Conservation (phyloP, 2,329 filamentous ascomycete species). For the Pseudogymnoascus sp. region DNA sequence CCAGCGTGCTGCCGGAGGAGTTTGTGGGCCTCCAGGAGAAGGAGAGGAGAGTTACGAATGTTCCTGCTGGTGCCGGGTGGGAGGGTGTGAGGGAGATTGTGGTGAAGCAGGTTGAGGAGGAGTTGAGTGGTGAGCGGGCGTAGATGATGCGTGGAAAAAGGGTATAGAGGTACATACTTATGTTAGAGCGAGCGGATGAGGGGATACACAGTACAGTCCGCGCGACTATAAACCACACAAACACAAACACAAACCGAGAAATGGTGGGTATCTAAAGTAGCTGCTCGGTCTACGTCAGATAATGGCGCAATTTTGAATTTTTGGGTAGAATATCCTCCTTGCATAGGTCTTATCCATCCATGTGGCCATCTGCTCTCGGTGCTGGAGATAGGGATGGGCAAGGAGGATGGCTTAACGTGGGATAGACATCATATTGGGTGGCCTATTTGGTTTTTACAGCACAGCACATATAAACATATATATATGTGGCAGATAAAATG, state of each 20-base stretch:
- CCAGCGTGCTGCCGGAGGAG: constrained; percentile 69
- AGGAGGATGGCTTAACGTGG: background rate
- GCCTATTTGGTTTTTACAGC: background rate
- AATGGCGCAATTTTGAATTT: constrained; percentile 6
- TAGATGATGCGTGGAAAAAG: background rate
- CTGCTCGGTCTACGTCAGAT: constrained; percentile 3
- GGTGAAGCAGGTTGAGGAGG: constrained; percentile 60
- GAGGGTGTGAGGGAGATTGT: constrained; percentile 68
- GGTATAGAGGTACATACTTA: background rate
- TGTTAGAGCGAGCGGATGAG: background rate
- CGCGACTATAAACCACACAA: constrained; percentile 1
- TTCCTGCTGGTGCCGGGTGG: constrained; percentile 59
- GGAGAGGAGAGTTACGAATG: constrained; percentile 63
- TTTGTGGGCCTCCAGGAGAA: constrained; percentile 71
- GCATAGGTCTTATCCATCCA: background rate
- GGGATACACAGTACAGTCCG: background rate
- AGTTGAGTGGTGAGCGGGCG: constrained; percentile 33
- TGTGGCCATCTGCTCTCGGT: background rate
- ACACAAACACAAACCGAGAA: background rate
- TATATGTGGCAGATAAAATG: background rate
- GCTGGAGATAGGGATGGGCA: background rate
- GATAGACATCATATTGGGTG: background rate
- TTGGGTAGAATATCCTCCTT: constrained; percentile 1
- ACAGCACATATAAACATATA: background rate
- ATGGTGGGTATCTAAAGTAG: background rate